Conservation (phyloP, 257 asterid species). For the Ophiorrhiza pumila region DNA sequence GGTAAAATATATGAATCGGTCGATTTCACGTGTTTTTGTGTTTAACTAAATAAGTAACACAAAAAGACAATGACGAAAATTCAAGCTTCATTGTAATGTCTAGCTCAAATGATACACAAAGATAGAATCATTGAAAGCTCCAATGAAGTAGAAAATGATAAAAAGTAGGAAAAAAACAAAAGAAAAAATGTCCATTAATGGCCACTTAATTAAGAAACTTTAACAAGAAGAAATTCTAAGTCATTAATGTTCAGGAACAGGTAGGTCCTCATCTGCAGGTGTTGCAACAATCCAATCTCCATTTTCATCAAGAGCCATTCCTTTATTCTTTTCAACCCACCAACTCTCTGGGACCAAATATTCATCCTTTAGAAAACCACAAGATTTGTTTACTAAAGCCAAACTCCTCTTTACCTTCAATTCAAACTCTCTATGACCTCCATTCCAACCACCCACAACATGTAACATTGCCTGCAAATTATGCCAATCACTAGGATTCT, state of each 20-base stretch:
- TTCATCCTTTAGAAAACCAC: constrained; percentile 60
- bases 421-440: constrained; percentile 44
- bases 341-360: constrained; percentile 64
- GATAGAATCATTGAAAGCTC: not conserved
- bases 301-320: constrained; percentile 39
- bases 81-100: not conserved
- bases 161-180: not conserved
- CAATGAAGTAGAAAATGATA: not conserved
- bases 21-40: too few species aligned
- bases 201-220: not conserved
- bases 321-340: constrained; percentile 87
- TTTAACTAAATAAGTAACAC: too few species aligned
- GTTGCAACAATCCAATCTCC: constrained; percentile 66
- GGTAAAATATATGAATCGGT: too few species aligned
- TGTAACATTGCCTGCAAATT: constrained; percentile 74
- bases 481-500: constrained; percentile 68
- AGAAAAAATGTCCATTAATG: not conserved
- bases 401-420: constrained; percentile 62
- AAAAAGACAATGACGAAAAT: too few species aligned
- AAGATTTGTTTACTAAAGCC: constrained; percentile 69
- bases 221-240: not conserved
- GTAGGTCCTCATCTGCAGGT: constrained; percentile 58
- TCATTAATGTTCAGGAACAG: constrained; percentile 52
- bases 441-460: constrained; percentile 77
- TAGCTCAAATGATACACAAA: not conserved